Evolutionary conservation across 2,329 filamentous ascomycete species (phyloP).

Genomic region (Onygenales sp.): DNA sequence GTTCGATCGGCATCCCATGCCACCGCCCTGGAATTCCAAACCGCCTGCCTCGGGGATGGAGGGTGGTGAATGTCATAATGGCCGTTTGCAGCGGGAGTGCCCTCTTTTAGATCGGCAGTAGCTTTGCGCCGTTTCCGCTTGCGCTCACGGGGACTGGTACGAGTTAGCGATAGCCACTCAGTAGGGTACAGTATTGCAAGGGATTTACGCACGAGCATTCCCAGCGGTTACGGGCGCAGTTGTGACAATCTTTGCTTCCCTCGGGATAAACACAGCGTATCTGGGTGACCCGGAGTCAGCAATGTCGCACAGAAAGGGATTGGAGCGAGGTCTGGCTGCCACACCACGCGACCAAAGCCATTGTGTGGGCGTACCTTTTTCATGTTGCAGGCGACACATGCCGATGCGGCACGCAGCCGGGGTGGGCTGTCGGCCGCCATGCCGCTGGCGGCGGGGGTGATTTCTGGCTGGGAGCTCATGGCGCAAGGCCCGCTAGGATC

Average conservation of each 20-base stretch:
- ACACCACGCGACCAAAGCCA: neutral
- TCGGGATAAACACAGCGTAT: slow-evolving; percentile 20
- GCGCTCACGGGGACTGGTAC: slow-evolving; percentile 12
- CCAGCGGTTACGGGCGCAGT: slow-evolving; percentile 20
- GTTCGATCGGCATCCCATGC: neutral
- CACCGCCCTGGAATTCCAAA: neutral
- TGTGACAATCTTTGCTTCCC: slow-evolving; percentile 15
- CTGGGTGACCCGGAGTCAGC: slow-evolving; percentile 6
- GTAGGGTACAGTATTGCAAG: neutral
- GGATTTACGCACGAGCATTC: slow-evolving; percentile 15
- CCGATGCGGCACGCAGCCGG: slow-evolving; percentile 19
- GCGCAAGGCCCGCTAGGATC: neutral
- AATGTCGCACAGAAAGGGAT: no score
- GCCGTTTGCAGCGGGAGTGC: neutral
- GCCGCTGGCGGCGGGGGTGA: slow-evolving; percentile 2
- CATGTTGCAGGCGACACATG: slow-evolving; percentile 23
- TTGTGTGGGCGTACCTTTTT: slow-evolving; percentile 15
- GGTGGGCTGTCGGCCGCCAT: slow-evolving; percentile 14
- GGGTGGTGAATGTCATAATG: neutral
- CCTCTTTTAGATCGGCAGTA: slow-evolving; percentile 5
- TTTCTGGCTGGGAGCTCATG: slow-evolving; percentile 4
- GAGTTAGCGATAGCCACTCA: neutral
- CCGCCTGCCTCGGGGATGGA: neutral
- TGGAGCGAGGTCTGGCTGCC: neutral
- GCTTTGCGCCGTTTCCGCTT: slow-evolving; percentile 13